These are phyloP conservation scores for Magnolia officinalis DNA, from an alignment of 164 flowering plant species.

Conservation along the genomic window DNA sequence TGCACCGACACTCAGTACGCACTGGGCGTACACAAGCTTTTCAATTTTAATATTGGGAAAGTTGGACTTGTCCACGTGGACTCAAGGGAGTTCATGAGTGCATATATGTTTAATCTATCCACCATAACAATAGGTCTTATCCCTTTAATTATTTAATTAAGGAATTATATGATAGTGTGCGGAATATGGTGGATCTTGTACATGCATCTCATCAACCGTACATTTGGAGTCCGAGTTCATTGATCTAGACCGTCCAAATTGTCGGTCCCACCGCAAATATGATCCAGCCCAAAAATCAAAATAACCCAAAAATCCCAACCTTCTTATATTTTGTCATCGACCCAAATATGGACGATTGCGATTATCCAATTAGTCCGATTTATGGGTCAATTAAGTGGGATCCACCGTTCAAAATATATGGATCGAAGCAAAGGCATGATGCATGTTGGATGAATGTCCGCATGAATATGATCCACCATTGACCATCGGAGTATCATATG, in stretches of 20 bases:
- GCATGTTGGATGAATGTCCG: too few species aligned
- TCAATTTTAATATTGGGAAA: background rate
- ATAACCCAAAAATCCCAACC: background rate
- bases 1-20: background rate
- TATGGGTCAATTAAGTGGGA: too few species aligned
- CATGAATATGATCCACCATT: background rate
- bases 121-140: slow-evolving; percentile 8
- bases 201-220: too few species aligned
- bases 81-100: background rate
- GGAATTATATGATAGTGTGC: background rate
- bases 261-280: too few species aligned
- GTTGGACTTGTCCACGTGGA: slow-evolving; percentile 7
- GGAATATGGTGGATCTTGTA: too few species aligned
- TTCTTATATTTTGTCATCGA: background rate
- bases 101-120: background rate
- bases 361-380: too few species aligned
- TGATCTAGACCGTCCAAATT: too few species aligned
- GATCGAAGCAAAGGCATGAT: background rate
- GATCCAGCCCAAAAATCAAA: too few species aligned
- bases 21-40: background rate
- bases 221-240: too few species aligned
- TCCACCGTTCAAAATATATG: background rate
- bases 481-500: background rate
- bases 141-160: slow-evolving; percentile 1
- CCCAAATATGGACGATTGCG: too few species aligned